Evolutionary conservation across 179 eudicot genomes (phyloP), one percentile per base, ranked within the genome.

Genomic region (Carnegiea gigantea): DNA sequence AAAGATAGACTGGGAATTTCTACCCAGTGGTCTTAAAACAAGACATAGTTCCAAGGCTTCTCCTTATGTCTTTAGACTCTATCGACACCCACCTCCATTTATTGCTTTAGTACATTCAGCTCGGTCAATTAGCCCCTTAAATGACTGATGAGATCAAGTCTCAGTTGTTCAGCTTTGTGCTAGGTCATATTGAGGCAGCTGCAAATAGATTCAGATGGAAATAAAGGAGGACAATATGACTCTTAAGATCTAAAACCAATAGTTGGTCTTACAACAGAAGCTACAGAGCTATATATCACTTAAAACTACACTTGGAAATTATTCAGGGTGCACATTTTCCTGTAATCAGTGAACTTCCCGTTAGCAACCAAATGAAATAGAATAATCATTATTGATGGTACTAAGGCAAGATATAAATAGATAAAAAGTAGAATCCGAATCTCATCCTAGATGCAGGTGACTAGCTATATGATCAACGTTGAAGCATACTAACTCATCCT

Each of bases 1-100:
- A 91, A 64, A 82, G 92, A 87, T 92, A 95, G 98, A 84, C 82
- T 1, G 95, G 94, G 2, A 91, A 90, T 79, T 95, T 95, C 81
- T 89, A 88, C 68, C 95, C 92, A 64, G 88, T 93, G 30, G 92
- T 95, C 21, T 86, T 88, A 4, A 91, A 90, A 72, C 91, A 91
- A 30, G 98, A 95, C 80, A 89, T 93, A 0, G 90, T 94, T 4
- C 98, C 98, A 0, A 82, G 95, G 75, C 90, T 94, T 23, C 89
- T 93, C 23, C 90, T 93, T 68, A 90, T 97, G 8, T 95, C 94
- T 14, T 77, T 86, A 9, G 76, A 83, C 48, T 86, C 92, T 15
- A 76, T 88, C 15, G 77, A 82, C 59, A 71, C 80, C 5, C 88
- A 91, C 4, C 88, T 94, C 0, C 82, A 81, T 65, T 75, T 82